Percentiles rank a stretch among this genome's conserved stretches.
phyloP scores from a whole-genome alignment of 2,329 filamentous ascomycete genomes.

The Colletotrichum cordylinicola region DNA sequence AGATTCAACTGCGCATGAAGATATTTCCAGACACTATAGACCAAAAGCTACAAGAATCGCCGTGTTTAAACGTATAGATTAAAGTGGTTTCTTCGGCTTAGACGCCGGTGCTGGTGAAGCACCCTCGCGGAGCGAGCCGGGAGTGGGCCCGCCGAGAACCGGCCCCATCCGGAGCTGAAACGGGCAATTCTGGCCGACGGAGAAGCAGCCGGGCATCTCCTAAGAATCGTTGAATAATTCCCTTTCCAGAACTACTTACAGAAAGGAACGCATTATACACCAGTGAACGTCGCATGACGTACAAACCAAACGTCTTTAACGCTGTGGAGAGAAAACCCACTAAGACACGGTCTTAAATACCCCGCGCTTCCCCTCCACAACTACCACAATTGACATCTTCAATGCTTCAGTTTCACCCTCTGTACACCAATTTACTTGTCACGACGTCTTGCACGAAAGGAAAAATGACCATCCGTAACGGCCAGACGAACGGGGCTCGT shows the following conservation, averaged over 20 bases:
- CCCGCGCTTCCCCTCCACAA: not conserved
- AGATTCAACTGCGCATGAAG: not conserved
- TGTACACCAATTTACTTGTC: not conserved
- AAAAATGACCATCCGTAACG: not conserved
- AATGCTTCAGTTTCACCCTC: too few species aligned
- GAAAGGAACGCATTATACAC: not conserved
- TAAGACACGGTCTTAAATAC: not conserved
- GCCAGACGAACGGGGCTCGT: not conserved
- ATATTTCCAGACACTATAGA: not conserved
- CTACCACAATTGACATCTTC: not conserved
- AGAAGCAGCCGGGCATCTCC: not conserved
- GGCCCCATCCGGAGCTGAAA: conserved; percentile 2
- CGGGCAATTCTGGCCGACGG: conserved; percentile 1
- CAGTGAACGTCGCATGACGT: not conserved
- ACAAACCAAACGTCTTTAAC: not conserved
- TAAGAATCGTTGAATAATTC: not conserved
- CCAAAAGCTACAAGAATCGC: not conserved
- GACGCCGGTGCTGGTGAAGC: not conserved
- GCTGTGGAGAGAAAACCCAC: not conserved
- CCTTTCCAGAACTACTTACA: not conserved
- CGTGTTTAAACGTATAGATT: not conserved
- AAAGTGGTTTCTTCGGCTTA: too few species aligned
- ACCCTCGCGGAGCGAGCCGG: not conserved
- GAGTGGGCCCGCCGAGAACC: not conserved
- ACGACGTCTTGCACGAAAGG: not conserved